Base-by-base conservation (phyloP, 1,284 basidiomycete species). In the Microbotryum silenes-acaulis region DNA sequence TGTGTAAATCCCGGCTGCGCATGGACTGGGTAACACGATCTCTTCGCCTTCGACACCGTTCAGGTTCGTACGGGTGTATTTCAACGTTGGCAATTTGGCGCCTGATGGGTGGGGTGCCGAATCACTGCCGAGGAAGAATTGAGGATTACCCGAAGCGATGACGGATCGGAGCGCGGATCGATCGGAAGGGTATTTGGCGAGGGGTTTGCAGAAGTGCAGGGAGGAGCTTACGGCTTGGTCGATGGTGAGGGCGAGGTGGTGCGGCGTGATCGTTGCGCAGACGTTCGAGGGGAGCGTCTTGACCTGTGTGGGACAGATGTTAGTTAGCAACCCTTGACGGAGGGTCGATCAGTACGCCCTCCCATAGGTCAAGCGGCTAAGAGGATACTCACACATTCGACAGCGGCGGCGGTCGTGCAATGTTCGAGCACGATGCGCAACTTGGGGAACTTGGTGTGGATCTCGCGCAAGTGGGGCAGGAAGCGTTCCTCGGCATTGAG, bases 141-240 rank as follows among this genome's bases (percentile, higher is more conserved):
- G 86, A 2, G 91, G 87, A 75, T 97, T 90, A 2, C 94, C 91
- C 86, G 57, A 63, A 10, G 78, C 80, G 59, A 98, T 83, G 46
- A 93, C 85, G 25, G 88, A 82, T 60, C 85, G 83, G 59, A 99
- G 78, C 12, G 96, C 93, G 69, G 83, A 77, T 31, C 94, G 81
- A 75, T 99, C 96, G 68, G 89, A 86, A 5, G 93, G 93, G 72
- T 85, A 92, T 77, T 99, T 99, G 31, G 96, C 94, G 25, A 99
- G 89, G 0, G 96, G 96, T 77, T 98, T 99, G 81, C 96, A 98
- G 76, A 89, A 99, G 75, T 97, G 85, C 81, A 90, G 90, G 0
- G 90, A 85, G 76, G 97, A 92, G 7, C 93, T 91, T 1, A 93
- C 93, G 86, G 94, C 97, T 72, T 96, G 89, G 76, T 99, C 96